Evolutionary conservation across 2,329 filamentous ascomycete species (phyloP), one percentile per base, ranked within the genome.

Genomic region (Sporothrix dimorphospora): DNA sequence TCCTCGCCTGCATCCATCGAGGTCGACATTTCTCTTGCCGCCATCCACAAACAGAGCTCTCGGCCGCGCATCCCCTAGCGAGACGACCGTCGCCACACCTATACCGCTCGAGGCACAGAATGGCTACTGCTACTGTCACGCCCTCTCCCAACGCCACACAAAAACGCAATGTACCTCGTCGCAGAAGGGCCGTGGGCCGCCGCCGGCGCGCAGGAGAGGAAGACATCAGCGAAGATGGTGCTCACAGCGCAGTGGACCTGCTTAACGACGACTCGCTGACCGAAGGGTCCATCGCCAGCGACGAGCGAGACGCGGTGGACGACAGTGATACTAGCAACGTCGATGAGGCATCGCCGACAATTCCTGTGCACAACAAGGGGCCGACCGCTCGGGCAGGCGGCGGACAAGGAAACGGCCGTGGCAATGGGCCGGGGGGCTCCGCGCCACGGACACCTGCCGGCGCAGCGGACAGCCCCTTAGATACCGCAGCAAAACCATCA

Each of bases 191-290:
- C 77, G 87, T 91, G 80, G 89, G 89, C 79, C 88, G 88, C 77
- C 88, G 90, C 78, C 89, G 91, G 79, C 88, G 90, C 77, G 86
- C 89, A 76, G 89, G 90, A 80, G 90, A 92, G 78, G 90, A 92
- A 79, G 73, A 75, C 1, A 90, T 87, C 76, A 91, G 92, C 77
- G 91, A 92, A 75, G 90, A 83, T 75, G 87, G 83, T 75, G 85
- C 84, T 73, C 83, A 81, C 69, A 87, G 88, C 73, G 82, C 83
- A 70, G 81, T 86, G 72, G 89, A 90, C 66, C 79, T 76, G 42
- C 72, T 87, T 51, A 89, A 91, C 76, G 89, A 91, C 76, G 89
- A 91, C 79, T 91, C 89, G 69, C 80, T 89, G 76, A 90, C 87
- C 75, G 90, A 91, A 73, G 89, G 87, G 75, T 91, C 90, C 72